These are phyloP conservation scores for Cairneyella variabilis DNA, from an alignment of 495 filamentous ascomycete genomes.

Conservation along the genomic window DNA sequence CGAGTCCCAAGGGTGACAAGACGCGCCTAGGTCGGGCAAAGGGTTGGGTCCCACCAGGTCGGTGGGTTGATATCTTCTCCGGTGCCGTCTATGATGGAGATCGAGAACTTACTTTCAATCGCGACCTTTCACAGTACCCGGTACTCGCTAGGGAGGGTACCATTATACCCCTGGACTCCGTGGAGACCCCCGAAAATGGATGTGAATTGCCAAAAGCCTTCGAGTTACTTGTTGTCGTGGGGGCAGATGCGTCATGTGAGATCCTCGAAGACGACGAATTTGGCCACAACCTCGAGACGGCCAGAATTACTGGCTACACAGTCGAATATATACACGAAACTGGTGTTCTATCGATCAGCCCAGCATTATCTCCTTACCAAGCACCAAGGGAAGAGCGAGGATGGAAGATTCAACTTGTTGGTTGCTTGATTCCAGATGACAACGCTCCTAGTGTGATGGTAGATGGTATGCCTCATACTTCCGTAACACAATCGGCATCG, in stretches of 20 bases:
- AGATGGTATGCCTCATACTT: too few species aligned
- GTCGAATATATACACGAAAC: too few species aligned
- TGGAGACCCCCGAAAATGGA: constrained; percentile 35
- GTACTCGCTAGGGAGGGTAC: constrained; percentile 51
- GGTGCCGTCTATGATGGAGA: constrained; percentile 49
- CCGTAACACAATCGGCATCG: too few species aligned
- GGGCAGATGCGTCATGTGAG: constrained; percentile 42
- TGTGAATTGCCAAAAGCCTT: constrained; percentile 34
- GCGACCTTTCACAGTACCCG: constrained; percentile 39
- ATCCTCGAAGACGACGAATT: constrained; percentile 37
- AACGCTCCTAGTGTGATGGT: too few species aligned
- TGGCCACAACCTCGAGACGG: too few species aligned
- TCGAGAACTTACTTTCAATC: constrained; percentile 41
- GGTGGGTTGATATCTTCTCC: constrained; percentile 49
- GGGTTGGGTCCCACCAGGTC: constrained; percentile 48
- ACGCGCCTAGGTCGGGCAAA: constrained; percentile 36
- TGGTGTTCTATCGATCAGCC: too few species aligned
- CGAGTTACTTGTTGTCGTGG: constrained; percentile 49
- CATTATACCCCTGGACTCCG: constrained; percentile 46
- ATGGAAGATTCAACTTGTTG: too few species aligned
- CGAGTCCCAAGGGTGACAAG: constrained; percentile 34
- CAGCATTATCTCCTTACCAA: too few species aligned
- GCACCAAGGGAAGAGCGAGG: too few species aligned
- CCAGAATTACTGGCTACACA: too few species aligned
- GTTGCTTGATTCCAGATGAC: too few species aligned